Conservation (phyloP, 192 early-diverging fungal genomes). For the Lobosporangium transversale region DNA sequence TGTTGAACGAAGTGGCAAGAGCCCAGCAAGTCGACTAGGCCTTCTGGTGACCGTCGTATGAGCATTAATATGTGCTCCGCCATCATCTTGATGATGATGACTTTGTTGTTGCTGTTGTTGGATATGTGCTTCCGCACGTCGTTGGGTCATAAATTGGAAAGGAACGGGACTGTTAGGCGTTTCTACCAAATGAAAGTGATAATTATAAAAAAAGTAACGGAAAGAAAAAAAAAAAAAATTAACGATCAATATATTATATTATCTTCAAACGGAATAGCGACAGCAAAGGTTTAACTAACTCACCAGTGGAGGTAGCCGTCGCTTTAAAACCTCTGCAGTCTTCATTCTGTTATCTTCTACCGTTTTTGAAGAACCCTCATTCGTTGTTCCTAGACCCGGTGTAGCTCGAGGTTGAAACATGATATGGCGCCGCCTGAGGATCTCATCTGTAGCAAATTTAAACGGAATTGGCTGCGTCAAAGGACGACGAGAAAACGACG, state of each 20-base stretch:
- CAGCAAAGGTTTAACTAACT: neutral
- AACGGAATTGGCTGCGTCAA: slow-evolving; percentile 22
- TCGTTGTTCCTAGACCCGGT: neutral
- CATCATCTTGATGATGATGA: too few relatives aligned
- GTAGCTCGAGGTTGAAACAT: slow-evolving; percentile 21
- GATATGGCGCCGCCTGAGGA: slow-evolving; percentile 18
- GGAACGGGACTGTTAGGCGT: slow-evolving; percentile 22
- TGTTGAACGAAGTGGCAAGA: slow-evolving; percentile 9
- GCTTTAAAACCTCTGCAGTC: neutral
- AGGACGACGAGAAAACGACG: neutral
- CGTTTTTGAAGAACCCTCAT: neutral
- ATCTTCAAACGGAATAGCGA: too few relatives aligned
- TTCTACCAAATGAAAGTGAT: slow-evolving; percentile 15
- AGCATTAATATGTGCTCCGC: too few relatives aligned
- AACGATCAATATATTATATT: too few relatives aligned
- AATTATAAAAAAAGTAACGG: neutral
- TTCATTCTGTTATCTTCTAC: neutral
- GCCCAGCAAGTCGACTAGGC: slow-evolving; percentile 24
- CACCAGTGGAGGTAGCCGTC: slow-evolving; percentile 12
- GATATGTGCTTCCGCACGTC: slow-evolving; percentile 22
- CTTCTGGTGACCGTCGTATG: too few relatives aligned
- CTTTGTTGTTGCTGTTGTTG: neutral
- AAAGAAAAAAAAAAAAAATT: too few relatives aligned
- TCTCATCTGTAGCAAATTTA: slow-evolving; percentile 30
- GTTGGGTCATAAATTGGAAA: slow-evolving; percentile 30